A percentile compares a stretch with the other conserved stretches of the same genome.
phyloP scores from a whole-genome alignment of 106 monocot genomes.

The Triglochin maritima region DNA sequence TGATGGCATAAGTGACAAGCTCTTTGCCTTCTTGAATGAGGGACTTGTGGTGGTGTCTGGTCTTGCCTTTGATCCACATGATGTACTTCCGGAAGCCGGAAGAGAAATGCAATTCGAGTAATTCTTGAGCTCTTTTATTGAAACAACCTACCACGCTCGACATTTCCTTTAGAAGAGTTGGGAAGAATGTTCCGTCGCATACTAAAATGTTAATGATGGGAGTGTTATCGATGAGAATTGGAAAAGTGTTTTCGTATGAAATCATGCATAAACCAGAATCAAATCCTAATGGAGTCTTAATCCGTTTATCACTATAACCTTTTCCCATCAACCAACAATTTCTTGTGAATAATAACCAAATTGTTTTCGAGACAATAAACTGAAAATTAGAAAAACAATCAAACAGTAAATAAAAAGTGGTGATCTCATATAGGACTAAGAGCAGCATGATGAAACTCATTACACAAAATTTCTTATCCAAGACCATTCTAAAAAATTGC shows the following conservation, averaged over 20 bases:
- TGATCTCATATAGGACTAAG: no score
- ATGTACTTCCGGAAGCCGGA: slow-evolving; percentile 53
- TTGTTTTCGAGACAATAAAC: no score
- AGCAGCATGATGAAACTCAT: no score
- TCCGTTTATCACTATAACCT: no score
- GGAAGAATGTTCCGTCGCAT: slow-evolving; percentile 90
- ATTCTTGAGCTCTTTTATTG: slow-evolving; percentile 47
- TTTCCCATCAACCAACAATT: no score
- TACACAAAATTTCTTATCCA: neutral
- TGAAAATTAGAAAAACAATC: no score
- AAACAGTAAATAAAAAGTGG: no score
- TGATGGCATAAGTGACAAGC: slow-evolving; percentile 74
- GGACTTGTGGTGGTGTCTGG: slow-evolving; percentile 16
- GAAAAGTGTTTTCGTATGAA: neutral
- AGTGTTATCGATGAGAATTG: neutral
- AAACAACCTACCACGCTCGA: slow-evolving; percentile 62
- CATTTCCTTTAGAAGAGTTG: slow-evolving; percentile 69
- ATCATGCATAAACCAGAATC: neutral
- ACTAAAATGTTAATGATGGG: slow-evolving; percentile 24
- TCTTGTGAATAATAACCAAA: no score
- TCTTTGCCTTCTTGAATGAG: slow-evolving; percentile 62
- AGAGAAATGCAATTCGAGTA: slow-evolving; percentile 62
- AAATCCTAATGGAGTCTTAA: neutral
- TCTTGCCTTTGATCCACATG: slow-evolving; percentile 29
- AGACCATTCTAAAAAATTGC: neutral